Percentiles rank a stretch among this genome's conserved stretches.
These are phyloP conservation scores for Mucor lusitanicus DNA, from an alignment of 371 early-diverging fungal species.

Conservation along the genomic window DNA sequence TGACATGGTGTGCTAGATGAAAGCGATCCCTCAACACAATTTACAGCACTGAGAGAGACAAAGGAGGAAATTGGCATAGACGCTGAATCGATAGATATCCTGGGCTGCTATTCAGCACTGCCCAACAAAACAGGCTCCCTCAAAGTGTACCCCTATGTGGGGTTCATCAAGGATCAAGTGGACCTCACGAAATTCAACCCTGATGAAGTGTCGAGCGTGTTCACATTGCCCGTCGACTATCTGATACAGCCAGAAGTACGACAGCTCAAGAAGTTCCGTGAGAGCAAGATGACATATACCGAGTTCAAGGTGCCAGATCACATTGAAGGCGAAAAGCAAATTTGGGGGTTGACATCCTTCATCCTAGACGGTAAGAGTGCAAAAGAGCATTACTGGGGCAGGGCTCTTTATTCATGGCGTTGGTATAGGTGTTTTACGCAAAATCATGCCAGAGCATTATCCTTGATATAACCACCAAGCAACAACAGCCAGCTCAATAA, in stretches of 20 bases:
- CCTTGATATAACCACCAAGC: not conserved
- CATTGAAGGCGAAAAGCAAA: conserved; percentile 46
- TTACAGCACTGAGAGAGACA: conserved; percentile 84
- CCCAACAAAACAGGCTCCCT: conserved; percentile 68
- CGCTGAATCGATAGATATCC: conserved; percentile 50
- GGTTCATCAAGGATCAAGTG: conserved; percentile 51
- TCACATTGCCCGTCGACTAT: conserved; percentile 69
- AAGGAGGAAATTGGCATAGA: conserved; percentile 79
- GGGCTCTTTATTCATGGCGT: not conserved
- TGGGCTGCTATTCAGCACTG: conserved; percentile 69
- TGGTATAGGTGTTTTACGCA: conserved; percentile 36
- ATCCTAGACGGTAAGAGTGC: conserved; percentile 63
- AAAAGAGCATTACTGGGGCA: not conserved
- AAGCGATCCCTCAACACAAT: conserved; percentile 53
- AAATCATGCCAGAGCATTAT: conserved; percentile 40
- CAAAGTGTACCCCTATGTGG: conserved; percentile 77
- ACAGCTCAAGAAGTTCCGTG: conserved; percentile 59
- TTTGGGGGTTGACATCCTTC: conserved; percentile 91
- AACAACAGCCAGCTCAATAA: not conserved
- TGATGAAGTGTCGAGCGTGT: conserved; percentile 74
- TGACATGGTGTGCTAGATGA: conserved; percentile 36
- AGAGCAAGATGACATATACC: conserved; percentile 61
- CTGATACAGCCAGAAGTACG: conserved; percentile 56
- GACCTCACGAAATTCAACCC: conserved; percentile 47
- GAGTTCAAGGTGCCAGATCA: conserved; percentile 59